phyloP scores from a whole-genome alignment of 1,284 basidiomycete genomes.

The Tilletiaria anomala region DNA sequence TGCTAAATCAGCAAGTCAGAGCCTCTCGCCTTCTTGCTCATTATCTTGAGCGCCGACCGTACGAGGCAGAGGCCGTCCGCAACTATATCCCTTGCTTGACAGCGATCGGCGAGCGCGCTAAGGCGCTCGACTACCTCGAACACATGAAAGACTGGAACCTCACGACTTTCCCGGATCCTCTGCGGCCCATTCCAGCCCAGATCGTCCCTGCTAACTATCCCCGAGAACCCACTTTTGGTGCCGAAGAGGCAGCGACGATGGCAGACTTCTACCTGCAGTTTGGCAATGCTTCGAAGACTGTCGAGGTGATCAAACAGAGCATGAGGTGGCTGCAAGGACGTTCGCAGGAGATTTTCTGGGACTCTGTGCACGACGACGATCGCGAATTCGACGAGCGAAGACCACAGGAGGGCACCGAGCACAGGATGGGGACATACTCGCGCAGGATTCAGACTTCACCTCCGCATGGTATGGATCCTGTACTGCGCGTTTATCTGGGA shows the following conservation, averaged over 20 bases:
- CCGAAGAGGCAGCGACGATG: neutral
- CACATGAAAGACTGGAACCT: conserved; percentile 47
- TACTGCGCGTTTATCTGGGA: conserved; percentile 71
- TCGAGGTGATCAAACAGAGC: conserved; percentile 51
- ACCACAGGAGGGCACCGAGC: too few relatives aligned
- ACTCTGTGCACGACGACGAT: conserved; percentile 60
- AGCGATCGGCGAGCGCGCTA: conserved; percentile 52
- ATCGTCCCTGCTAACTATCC: too few relatives aligned
- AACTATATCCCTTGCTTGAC: conserved; percentile 67
- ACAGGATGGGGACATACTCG: too few relatives aligned
- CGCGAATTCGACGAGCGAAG: conserved; percentile 58
- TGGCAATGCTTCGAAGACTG: neutral
- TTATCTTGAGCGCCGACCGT: conserved; percentile 58
- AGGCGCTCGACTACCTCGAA: conserved; percentile 55
- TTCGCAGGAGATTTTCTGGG: conserved; percentile 60
- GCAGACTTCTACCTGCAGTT: neutral
- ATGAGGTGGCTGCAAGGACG: conserved; percentile 80
- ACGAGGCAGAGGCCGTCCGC: conserved; percentile 64
- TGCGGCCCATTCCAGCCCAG: too few relatives aligned
- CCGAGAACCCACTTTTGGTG: neutral
- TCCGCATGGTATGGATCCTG: too few relatives aligned
- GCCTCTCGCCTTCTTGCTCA: conserved; percentile 60
- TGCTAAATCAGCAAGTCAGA: conserved; percentile 58
- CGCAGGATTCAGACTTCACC: too few relatives aligned
- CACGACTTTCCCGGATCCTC: conserved; percentile 27